Evolutionary conservation across 2,329 filamentous ascomycete species (phyloP), one percentile per base, ranked within the genome.

Genomic region (Alternaria angustiovoidea): DNA sequence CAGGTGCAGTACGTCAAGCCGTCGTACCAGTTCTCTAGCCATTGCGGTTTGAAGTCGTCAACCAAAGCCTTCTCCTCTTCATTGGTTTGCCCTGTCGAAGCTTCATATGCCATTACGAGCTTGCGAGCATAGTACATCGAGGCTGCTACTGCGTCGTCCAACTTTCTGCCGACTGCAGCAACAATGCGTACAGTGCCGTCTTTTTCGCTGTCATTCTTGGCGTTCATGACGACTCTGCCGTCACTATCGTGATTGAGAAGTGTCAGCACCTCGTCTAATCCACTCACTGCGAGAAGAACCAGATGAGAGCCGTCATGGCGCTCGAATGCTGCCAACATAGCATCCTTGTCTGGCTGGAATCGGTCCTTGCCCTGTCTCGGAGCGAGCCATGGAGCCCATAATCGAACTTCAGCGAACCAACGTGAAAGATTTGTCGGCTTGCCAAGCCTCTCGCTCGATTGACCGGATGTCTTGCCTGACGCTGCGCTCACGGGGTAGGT

Each of bases 1-100:
- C 95, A 99, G 0, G 95, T 99, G 76, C 95, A 99, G 75, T 95
- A 99, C 0, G 93, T 92, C 38, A 99, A 82, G 0, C 93, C 93
- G 76, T 98, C 95, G 73, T 94, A 94, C 93, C 94, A 97, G 60
- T 91, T 88, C 64, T 95, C 88, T 49, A 92, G 81, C 93, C 93
- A 97, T 73, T 88, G 78, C 6, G 84, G 80, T 54, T 84, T 83
- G 34, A 89, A 79, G 5, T 84, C 84, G 12, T 82, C 79, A 16
- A 78, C 78, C 7, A 86, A 68, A 0, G 79, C 77, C 57, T 82
- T 77, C 26, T 85, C 74, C 60, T 88, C 83, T 28, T 79, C 77
- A 20, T 81, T 79, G 58, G 80, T 71, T 67, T 86, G 76, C 56
- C 82, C 69, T 65, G 78, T 78, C 7, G 73, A 72, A 8, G 76